Percentiles rank a stretch among this genome's conserved stretches.
phyloP scores from a whole-genome alignment of 2,329 filamentous ascomycete genomes.

The Aspergillus glaucus region DNA sequence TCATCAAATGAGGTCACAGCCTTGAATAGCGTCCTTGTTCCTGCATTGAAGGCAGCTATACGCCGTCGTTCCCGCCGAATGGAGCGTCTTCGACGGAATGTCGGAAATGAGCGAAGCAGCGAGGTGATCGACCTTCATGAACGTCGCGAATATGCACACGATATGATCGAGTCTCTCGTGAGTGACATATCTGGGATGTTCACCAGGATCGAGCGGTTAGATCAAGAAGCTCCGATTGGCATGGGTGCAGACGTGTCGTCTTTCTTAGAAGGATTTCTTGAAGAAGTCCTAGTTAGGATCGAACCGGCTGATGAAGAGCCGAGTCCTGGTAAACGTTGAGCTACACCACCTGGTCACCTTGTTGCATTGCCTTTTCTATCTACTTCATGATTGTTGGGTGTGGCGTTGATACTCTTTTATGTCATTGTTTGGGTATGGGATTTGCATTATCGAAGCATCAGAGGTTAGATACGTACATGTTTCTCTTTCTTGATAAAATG shows the following conservation, averaged over 20 bases:
- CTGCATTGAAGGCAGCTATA: slow-evolving; percentile 83
- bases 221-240: slow-evolving; percentile 78
- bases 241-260: slow-evolving; percentile 89
- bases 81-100: slow-evolving; percentile 37
- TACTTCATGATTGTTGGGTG: not conserved
- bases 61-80: slow-evolving; percentile 64
- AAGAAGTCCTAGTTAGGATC: slow-evolving; percentile 87
- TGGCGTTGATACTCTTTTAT: not conserved
- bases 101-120: slow-evolving; percentile 48
- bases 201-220: slow-evolving; percentile 82
- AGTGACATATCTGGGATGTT: slow-evolving; percentile 77
- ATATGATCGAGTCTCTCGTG: slow-evolving; percentile 73
- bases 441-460: not conserved
- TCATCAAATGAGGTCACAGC: slow-evolving; percentile 66
- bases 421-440: not conserved
- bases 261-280: slow-evolving; percentile 84
- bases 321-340: not conserved
- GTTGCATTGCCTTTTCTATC: slow-evolving; percentile 1
- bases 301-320: slow-evolving; percentile 57
- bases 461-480: not conserved
- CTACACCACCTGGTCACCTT: not conserved
- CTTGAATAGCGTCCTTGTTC: slow-evolving; percentile 83
- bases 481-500: not conserved
- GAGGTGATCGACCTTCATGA: slow-evolving; percentile 47
- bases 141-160: slow-evolving; percentile 70